Conservation (phyloP, 2,329 filamentous ascomycete genomes). For the Sphaerulina populicola region DNA sequence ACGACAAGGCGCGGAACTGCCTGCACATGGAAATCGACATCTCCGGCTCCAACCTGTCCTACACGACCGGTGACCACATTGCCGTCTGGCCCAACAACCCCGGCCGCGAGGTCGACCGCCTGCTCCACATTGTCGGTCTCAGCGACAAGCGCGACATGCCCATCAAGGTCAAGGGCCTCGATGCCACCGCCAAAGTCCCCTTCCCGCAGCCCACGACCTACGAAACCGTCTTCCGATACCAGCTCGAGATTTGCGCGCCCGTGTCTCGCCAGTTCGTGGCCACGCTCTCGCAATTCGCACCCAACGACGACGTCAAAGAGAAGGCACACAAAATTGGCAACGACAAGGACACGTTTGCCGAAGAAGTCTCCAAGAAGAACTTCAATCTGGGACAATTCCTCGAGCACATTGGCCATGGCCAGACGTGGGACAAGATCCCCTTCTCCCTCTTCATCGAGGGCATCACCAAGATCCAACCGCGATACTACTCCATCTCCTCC, state of each 20-base stretch:
- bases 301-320: conserved; percentile 71
- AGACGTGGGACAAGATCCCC: conserved; percentile 75
- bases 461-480: conserved; percentile 86
- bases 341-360: conserved; percentile 92
- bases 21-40: conserved; percentile 94
- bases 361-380: conserved; percentile 70
- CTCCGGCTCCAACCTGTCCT: conserved; percentile 76
- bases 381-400: conserved; percentile 87
- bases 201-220: conserved; percentile 97
- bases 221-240: conserved; percentile 85
- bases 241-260: conserved; percentile 91
- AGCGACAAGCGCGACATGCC: conserved; percentile 69
- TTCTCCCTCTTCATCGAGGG: conserved; percentile 94
- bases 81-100: conserved; percentile 96
- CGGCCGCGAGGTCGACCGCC: conserved; percentile 82
- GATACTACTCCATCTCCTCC: conserved; percentile 98
- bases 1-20: conserved; percentile 82
- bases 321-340: conserved; percentile 82
- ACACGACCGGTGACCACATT: conserved; percentile 95
- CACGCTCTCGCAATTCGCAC: conserved; percentile 79
- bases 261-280: conserved; percentile 93
- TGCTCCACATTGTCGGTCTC: conserved; percentile 71
- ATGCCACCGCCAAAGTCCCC: conserved; percentile 92
- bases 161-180: conserved; percentile 80
- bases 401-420: conserved; percentile 59